Percentiles rank a stretch among this genome's conserved stretches.
Evolutionary conservation across 306 rosid species (phyloP).

Genomic region (Abrus precatorius): DNA sequence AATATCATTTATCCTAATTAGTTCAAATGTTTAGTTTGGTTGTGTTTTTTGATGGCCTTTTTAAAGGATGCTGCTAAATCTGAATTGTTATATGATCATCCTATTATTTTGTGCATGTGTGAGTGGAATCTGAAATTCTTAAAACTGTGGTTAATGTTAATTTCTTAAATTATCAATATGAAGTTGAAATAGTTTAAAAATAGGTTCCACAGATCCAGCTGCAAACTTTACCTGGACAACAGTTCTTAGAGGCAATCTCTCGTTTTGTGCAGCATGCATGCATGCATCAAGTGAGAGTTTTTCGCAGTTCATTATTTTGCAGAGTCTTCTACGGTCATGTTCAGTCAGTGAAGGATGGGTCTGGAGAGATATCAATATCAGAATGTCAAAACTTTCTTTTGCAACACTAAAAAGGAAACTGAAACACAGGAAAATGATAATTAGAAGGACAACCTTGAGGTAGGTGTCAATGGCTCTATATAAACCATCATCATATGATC

Average conservation of each 20-base stretch:
- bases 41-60: slow-evolving; percentile 4
- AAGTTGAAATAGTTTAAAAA: slow-evolving; percentile 32
- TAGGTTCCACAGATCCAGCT: slow-evolving; percentile 30
- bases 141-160: neutral
- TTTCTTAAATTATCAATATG: slow-evolving; percentile 30
- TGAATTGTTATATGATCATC: slow-evolving; percentile 16
- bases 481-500: slow-evolving; percentile 84
- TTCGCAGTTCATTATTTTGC: slow-evolving; percentile 86
- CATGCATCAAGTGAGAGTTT: slow-evolving; percentile 97
- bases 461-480: slow-evolving; percentile 94
- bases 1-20: slow-evolving; percentile 25
- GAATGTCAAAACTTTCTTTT: slow-evolving; percentile 41
- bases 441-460: slow-evolving; percentile 70
- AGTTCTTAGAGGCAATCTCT: slow-evolving; percentile 89
- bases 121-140: slow-evolving; percentile 19
- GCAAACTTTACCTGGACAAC: slow-evolving; percentile 76
- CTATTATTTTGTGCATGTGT: neutral
- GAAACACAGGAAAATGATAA: slow-evolving; percentile 42
- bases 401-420: slow-evolving; percentile 2
- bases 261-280: slow-evolving; percentile 93
- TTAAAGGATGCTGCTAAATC: slow-evolving; percentile 31
- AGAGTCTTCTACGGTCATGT: slow-evolving; percentile 85
- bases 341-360: slow-evolving; percentile 78
- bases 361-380: slow-evolving; percentile 57
- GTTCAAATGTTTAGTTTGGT: slow-evolving; percentile 28